Evolutionary conservation across 805 yeast genomes (phyloP), one percentile per base, ranked within the genome.

Genomic region (Yarrowia osloensis): DNA sequence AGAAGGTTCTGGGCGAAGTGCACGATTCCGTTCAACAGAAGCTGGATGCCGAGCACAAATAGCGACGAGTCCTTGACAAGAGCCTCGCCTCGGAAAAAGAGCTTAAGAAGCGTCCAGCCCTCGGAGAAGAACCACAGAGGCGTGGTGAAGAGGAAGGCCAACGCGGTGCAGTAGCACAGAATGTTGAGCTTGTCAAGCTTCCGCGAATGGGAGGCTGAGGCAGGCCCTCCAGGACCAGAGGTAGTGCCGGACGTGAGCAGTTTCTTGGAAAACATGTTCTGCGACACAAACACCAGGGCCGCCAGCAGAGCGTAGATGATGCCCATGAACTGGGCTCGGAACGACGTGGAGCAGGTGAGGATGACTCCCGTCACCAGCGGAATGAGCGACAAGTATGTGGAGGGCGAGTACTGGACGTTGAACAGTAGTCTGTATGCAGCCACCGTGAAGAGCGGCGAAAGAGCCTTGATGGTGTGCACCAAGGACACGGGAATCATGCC

Each of bases 391-490:
- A 88, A 70, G 74, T 94, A 94, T 2, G 98, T 92, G 72, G 84
- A 81, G 11, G 73, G 61, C 66, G 82, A 81, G 81, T 90, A 94
- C 54, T 79, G 77, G 57, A 81, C 83, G 33, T 82, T 80, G 74
- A 88, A 89, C 42, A 88, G 66, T 13, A 87, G 69, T 70, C 89
- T 81, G 78, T 92, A 92, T 49, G 90, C 90, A 33, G 86, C 76
- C 13, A 95, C 98, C 0, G 98, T 94, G 59, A 91, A 85, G 28
- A 94, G 81, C 2, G 99, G 99, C 35, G 96, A 88, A 42, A 94
- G 80, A 1, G 97, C 95, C 79, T 95, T 95, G 72, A 94, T 87
- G 9, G 98, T 92, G 76, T 94, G 98, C 22, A 95, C 98, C 70
- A 93, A 79, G 5, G 97, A 90, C n/a, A 95, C 97, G 0, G 97